Base-by-base conservation (phyloP, 768 basidiomycete species). In the Porphyrellus cyaneotinctus region DNA sequence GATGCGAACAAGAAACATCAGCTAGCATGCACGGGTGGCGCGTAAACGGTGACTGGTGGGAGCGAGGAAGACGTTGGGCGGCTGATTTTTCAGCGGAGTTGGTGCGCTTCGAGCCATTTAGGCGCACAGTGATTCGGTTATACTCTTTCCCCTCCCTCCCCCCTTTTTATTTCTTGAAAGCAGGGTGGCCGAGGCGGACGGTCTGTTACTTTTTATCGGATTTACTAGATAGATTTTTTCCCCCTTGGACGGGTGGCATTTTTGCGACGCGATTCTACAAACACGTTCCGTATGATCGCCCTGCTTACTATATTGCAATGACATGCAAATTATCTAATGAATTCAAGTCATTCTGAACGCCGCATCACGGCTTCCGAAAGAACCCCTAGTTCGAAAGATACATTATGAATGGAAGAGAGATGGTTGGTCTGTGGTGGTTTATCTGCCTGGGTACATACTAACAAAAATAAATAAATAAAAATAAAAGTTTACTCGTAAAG, bases 1-100 rank as follows among this genome's bases (percentile, higher is more conserved):
- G 66, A 67, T 42, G 66, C 67, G 33, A 51, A 22, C 14, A 66
- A 28, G 30, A 67, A 68, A 39, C 66, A 67, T 18, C 41, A 10
- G 3, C 31, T 23, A 28, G 47, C 49, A 10, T 67, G 65, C 15
- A 10, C 37, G 14, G 56, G 61, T 4, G 17, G 15, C 20, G 22
- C 30, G 18, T 1, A 41, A 14, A 47, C 20, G 43, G 28, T 43
- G 47, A 30, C 22, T 35, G 52, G 15, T 6, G 43, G 14, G 9
- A 15, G 17, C n/a, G 49, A 43, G 22, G 41, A 49, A 39, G 51
- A 43, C 33, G 15, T 33, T 9, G 38, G 50, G 53, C 53, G 33
- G 38, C 17, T 50, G 20, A 51, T 43, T 38, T 41, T 22, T n/a
- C 33, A 33, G 57, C 51, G 60, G 54, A 49, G 60, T 47, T 64